phyloP scores from a whole-genome alignment of 805 yeast genomes.

The Cyberlindnera japonica region DNA sequence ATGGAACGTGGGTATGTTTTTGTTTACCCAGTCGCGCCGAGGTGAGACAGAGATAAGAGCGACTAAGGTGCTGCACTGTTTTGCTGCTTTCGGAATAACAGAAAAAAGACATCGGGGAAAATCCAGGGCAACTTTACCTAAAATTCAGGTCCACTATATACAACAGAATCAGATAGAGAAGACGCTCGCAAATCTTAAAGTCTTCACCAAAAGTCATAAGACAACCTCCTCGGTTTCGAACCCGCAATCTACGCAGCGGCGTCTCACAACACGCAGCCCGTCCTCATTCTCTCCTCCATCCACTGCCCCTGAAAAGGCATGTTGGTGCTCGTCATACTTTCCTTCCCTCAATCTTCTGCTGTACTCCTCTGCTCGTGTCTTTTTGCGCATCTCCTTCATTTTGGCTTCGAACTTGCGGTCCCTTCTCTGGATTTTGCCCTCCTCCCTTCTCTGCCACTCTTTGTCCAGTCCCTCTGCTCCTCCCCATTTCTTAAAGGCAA shows the following conservation, averaged over 20 bases:
- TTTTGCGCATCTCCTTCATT: slow-evolving; percentile 81
- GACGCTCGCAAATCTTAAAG: not conserved
- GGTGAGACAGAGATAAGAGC: not conserved
- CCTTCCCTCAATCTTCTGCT: slow-evolving; percentile 67
- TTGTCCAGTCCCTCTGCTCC: slow-evolving; percentile 80
- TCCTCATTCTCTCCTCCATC: slow-evolving; percentile 41
- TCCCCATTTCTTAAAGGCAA: slow-evolving; percentile 93
- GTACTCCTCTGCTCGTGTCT: slow-evolving; percentile 87
- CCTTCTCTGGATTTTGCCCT: slow-evolving; percentile 61
- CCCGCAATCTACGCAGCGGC: slow-evolving; percentile 79
- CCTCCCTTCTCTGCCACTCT: slow-evolving; percentile 89
- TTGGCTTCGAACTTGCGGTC: slow-evolving; percentile 78
- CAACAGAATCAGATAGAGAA: not conserved
- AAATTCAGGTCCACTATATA: not conserved
- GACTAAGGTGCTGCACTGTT: not conserved
- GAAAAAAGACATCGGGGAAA: too few species aligned
- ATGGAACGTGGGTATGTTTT: not conserved
- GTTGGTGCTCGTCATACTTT: slow-evolving; percentile 60
- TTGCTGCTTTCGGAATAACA: not conserved
- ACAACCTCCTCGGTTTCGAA: slow-evolving; percentile 72
- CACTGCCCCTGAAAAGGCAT: slow-evolving; percentile 65
- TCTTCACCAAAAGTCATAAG: not conserved
- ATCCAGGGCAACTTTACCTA: too few species aligned
- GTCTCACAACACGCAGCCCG: slow-evolving; percentile 40
- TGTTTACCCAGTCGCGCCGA: not conserved